These are phyloP conservation scores for Mycocentrospora acerina DNA, from an alignment of 2,329 filamentous ascomycete genomes.

Conservation along the genomic window DNA sequence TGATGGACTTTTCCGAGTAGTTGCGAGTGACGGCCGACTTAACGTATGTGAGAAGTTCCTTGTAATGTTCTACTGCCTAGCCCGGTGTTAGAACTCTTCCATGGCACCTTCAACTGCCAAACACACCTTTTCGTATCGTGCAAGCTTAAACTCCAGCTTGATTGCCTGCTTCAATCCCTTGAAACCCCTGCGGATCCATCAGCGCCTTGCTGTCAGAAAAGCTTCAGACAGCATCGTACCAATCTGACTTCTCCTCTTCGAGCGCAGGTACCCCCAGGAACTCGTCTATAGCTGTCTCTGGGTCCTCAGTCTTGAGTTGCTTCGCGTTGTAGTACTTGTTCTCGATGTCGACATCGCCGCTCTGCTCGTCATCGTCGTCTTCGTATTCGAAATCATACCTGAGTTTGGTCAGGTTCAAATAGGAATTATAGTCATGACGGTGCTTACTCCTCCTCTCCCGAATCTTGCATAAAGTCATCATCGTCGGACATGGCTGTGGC, in stretches of 20 bases:
- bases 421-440: neutral
- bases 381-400: constrained; percentile 98
- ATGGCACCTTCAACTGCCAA: neutral
- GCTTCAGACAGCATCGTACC: constrained; percentile 51
- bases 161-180: constrained; percentile 98
- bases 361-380: constrained; percentile 85
- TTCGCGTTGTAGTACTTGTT: constrained; percentile 99
- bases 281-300: constrained; percentile 85
- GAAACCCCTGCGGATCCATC: constrained; percentile 65
- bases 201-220: constrained; percentile 10
- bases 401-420: constrained; percentile 19
- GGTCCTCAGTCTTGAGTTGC: constrained; percentile 85
- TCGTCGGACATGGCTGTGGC: constrained; percentile 70
- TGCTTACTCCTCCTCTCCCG: constrained; percentile 77
- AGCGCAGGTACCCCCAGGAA: constrained; percentile 85
- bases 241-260: constrained; percentile 91
- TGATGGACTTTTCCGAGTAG: constrained; percentile 98
- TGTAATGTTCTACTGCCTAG: constrained; percentile 88
- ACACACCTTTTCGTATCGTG: constrained; percentile 76
- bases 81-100: constrained; percentile 19
- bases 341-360: constrained; percentile 89
- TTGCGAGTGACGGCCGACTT: constrained; percentile 96
- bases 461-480: constrained; percentile 93
- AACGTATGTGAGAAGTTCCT: constrained; percentile 93
- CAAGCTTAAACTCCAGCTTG: constrained; percentile 93